Evolutionary conservation across 108 stramenopile genomes (phyloP).

Genomic region (Cylindrotheca closterium): DNA sequence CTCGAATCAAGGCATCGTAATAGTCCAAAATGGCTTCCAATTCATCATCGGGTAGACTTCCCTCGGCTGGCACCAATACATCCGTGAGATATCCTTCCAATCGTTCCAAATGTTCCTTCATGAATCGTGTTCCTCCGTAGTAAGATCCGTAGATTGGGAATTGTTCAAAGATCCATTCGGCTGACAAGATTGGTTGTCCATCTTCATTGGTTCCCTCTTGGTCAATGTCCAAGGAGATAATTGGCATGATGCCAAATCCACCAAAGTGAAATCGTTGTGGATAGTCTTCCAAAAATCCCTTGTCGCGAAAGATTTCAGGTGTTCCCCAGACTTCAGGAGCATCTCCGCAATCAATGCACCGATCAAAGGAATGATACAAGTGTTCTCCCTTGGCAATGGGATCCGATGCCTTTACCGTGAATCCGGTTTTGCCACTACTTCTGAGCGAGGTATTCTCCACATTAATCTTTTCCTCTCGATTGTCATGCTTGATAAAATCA

Average conservation of each 20-base stretch:
- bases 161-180: constrained; percentile 11
- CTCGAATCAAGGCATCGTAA: constrained; percentile 20
- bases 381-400: neutral
- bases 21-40: constrained; percentile 30
- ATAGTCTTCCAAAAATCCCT: constrained; percentile 37
- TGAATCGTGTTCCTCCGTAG: neutral
- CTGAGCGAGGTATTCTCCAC: constrained; percentile 4
- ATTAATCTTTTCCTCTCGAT: constrained; percentile 1
- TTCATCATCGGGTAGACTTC: constrained; percentile 41
- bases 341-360: neutral
- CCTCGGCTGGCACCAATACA: constrained; percentile 35
- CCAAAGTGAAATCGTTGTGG: constrained; percentile 38
- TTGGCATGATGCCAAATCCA: neutral
- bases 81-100: constrained; percentile 24
- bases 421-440: neutral
- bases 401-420: neutral
- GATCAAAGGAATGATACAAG: constrained; percentile 1
- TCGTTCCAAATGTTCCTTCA: constrained; percentile 39
- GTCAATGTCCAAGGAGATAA: constrained; percentile 2
- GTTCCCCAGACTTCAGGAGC: constrained; percentile 33
- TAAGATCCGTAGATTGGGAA: neutral
- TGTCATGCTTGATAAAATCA: constrained; percentile 22
- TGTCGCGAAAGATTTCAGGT: constrained; percentile 48
- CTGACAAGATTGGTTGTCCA: neutral
- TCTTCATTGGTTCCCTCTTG: constrained; percentile 1